A percentile compares a stretch with the other conserved stretches of the same genome.
These are phyloP conservation scores for Cavenderia fasciculata DNA, from an alignment of 78 protist genomes.

Conservation along the genomic window DNA sequence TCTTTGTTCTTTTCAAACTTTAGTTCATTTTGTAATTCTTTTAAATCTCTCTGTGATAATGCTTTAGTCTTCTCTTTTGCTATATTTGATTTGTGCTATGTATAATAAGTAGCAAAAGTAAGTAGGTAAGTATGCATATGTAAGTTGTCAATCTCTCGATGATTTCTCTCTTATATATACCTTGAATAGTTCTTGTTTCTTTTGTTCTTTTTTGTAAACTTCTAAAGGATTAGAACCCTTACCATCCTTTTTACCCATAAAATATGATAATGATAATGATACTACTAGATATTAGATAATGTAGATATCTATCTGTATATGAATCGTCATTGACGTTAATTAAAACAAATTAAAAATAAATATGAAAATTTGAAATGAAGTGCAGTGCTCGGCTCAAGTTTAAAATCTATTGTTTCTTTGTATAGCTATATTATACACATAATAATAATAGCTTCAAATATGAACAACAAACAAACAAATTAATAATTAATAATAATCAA, in stretches of 20 bases:
- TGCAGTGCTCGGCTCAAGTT: not conserved
- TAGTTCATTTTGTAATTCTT: not conserved
- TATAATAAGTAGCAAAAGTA: not conserved
- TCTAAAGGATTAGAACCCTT: conserved; percentile 2
- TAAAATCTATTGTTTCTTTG: not conserved
- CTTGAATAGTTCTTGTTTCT: conserved; percentile 25
- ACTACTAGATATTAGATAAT: too few relatives aligned
- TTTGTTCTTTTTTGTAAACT: conserved; percentile 15
- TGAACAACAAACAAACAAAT: too few relatives aligned
- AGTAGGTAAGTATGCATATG: too few relatives aligned
- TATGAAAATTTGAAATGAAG: not conserved
- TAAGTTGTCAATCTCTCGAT: not conserved
- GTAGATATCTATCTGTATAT: not conserved
- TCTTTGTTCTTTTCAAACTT: not conserved
- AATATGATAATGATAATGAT: too few relatives aligned
- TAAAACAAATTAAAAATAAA: not conserved
- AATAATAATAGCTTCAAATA: too few relatives aligned
- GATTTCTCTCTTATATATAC: not conserved
- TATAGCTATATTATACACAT: too few relatives aligned
- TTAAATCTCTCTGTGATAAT: not conserved
- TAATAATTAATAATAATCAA: too few relatives aligned
- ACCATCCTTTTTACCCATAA: conserved; percentile 7
- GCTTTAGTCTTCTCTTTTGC: not conserved
- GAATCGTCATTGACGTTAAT: not conserved
- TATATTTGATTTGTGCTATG: not conserved